Base-by-base conservation (phyloP, 2,329 filamentous ascomycete species). In the Aspergillus fijiensis region DNA sequence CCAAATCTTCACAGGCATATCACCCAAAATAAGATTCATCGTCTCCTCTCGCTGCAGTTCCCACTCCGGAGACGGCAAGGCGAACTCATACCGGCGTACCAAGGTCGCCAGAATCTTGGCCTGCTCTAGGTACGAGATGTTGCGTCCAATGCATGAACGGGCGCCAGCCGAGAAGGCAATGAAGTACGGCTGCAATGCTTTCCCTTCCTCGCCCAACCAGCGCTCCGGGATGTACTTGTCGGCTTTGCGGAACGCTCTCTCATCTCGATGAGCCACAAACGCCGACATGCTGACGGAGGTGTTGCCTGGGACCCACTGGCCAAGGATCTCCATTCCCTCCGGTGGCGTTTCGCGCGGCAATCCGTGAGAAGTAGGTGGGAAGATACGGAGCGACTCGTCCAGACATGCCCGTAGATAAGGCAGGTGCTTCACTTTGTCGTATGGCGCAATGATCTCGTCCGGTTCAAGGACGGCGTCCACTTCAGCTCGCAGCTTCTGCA, bases 391-490 rank as follows among this genome's bases (percentile, higher is more conserved):
- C 0, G 77, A 76, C 63, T 85, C 84, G 61, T 85, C 81, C 14
- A 84, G 69, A 60, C 79, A 83, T 4, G 81, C 82, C 25, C 79
- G 77, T 5, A 85, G 79, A 66, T 83, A 85, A 0, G 82, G 81
- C 0, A 84, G 71, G 58, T 83, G 74, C 60, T 80, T 79, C 56
- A 84, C 75, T 55, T 81, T 82, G 39, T 82, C 80, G 61, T 82
- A 84, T 0, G 73, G 27, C 0, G 79, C 79, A 25, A 84, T 71
- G 6, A 75, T 67, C 23, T 83, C 80, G 2, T 76, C 72, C 0
- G 72, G 65, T 1, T 79, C 76, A 1, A 83, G 68, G 16, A 79
- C 77, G 2, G 74, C 66, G 60, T 82, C 80, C 49, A 84, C 53
- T 65, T 84, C 82, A 9, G 76, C 72, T 2, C 77, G 75, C 1